phyloP scores from a whole-genome alignment of 2,329 filamentous ascomycete genomes.

The Aspergillus costaricaensis region DNA sequence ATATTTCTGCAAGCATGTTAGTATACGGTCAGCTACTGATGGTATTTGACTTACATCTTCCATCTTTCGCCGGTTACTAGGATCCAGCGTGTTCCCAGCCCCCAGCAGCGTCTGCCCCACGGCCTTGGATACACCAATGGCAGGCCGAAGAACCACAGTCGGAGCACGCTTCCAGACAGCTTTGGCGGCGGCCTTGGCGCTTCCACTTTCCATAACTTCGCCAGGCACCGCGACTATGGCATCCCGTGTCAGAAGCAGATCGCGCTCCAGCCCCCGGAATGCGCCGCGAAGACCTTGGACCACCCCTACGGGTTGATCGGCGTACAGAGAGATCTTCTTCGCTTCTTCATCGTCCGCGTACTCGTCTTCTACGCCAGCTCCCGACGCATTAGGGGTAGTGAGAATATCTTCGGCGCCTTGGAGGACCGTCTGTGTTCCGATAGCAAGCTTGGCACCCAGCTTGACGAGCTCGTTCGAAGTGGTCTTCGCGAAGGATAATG shows the following conservation, averaged over 20 bases:
- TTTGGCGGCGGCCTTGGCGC: conserved; percentile 74
- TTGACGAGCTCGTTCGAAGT: conserved; percentile 94
- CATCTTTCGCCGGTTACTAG: conserved; percentile 73
- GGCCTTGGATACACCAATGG: conserved; percentile 85
- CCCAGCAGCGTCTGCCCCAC: conserved; percentile 88
- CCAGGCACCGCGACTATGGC: conserved; percentile 93
- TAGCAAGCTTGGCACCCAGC: conserved; percentile 87
- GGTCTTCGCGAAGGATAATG: conserved; percentile 84
- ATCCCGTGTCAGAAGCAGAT: conserved; percentile 82
- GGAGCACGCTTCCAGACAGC: conserved; percentile 80
- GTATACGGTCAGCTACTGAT: background rate
- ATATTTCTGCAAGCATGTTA: conserved; percentile 40
- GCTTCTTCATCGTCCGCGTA: conserved; percentile 67
- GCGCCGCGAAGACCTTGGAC: conserved; percentile 82
- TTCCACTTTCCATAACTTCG: conserved; percentile 83
- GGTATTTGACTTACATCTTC: conserved; percentile 73
- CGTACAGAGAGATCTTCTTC: conserved; percentile 85
- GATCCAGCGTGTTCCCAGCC: conserved; percentile 88
- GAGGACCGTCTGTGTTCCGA: conserved; percentile 91
- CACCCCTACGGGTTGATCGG: conserved; percentile 88
- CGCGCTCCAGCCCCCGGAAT: conserved; percentile 78
- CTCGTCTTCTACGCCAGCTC: conserved; percentile 58
- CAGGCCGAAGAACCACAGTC: conserved; percentile 88
- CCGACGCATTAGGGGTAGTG: conserved; percentile 32
- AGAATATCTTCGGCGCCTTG: conserved; percentile 85